Evolutionary conservation across 192 early-diverging fungal genomes (phyloP).

Genomic region (Coemansia sp.): DNA sequence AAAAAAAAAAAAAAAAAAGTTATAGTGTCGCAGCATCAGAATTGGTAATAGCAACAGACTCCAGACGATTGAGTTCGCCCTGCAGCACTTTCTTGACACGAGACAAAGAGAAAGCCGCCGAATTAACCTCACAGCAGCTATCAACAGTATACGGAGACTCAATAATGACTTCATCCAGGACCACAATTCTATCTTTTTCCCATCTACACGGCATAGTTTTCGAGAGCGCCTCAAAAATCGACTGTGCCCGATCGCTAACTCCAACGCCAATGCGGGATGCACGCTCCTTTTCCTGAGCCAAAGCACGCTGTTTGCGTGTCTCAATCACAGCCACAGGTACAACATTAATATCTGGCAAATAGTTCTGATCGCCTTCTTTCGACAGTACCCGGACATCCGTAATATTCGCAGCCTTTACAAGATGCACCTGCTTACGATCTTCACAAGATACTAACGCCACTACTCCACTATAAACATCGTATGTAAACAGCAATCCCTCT

Average conservation of each 20-base stretch:
- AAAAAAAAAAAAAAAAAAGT: not conserved
- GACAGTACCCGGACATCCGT: conserved; percentile 20
- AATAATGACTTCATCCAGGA: conserved; percentile 78
- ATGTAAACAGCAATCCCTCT: conserved; percentile 42
- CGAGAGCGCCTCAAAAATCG: conserved; percentile 76
- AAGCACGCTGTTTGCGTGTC: conserved; percentile 35
- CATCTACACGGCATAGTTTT: conserved; percentile 84
- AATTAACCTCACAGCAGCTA: conserved; percentile 58
- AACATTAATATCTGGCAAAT: conserved; percentile 3
- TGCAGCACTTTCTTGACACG: conserved; percentile 73
- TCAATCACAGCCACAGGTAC: conserved; percentile 13
- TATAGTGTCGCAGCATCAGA: not conserved
- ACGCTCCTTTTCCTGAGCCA: conserved; percentile 39
- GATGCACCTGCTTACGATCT: conserved; percentile 16
- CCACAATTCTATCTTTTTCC: conserved; percentile 70
- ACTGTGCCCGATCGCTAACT: conserved; percentile 70
- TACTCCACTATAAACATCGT: conserved; percentile 51
- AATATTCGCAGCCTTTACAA: conserved; percentile 36
- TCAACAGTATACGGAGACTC: conserved; percentile 71
- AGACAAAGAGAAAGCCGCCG: conserved; percentile 60
- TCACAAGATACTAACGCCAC: conserved; percentile 28
- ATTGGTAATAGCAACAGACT: conserved; percentile 2
- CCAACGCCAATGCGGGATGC: conserved; percentile 68
- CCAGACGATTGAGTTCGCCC: conserved; percentile 44
- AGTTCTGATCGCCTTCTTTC: not conserved